Conservation (phyloP, 2,329 filamentous ascomycete genomes). For the Scedosporium aurantiacum region DNA sequence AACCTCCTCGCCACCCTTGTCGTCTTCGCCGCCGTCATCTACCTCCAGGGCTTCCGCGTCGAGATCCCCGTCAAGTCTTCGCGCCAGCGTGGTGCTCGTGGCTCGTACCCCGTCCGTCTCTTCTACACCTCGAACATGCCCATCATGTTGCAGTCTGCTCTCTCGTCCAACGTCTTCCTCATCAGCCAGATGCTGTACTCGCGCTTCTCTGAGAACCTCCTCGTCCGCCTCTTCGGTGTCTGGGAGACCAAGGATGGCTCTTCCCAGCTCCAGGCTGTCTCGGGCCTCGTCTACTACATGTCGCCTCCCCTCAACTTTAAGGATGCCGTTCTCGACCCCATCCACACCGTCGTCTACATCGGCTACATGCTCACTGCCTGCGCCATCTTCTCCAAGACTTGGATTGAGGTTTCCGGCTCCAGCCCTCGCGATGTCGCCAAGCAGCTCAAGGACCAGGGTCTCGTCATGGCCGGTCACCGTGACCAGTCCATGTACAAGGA, state of each 20-base stretch:
- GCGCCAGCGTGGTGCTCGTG: slow-evolving; percentile 95
- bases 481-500: slow-evolving; percentile 99
- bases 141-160: slow-evolving; percentile 98
- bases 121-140: slow-evolving; percentile 99
- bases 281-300: slow-evolving; percentile 99
- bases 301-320: slow-evolving; percentile 95
- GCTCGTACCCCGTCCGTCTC: slow-evolving; percentile 93
- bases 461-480: slow-evolving; percentile 98
- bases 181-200: slow-evolving; percentile 99
- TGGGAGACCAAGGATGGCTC: slow-evolving; percentile 97
- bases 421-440: slow-evolving; percentile 97
- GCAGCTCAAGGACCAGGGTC: slow-evolving; percentile 98
- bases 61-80: slow-evolving; percentile 99
- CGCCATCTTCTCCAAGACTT: slow-evolving; percentile 98
- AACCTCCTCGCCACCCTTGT: slow-evolving; percentile 87
- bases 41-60: slow-evolving; percentile 97
- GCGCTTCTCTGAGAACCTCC: slow-evolving; percentile 96
- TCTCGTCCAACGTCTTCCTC: slow-evolving; percentile 98
- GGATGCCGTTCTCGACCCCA: slow-evolving; percentile 83
- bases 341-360: slow-evolving; percentile 93
- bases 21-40: slow-evolving; percentile 96
- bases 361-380: slow-evolving; percentile 97
- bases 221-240: slow-evolving; percentile 92
- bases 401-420: slow-evolving; percentile 98
- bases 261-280: slow-evolving; percentile 85